Base-by-base conservation (phyloP, 2,329 filamentous ascomycete genomes). In the Scytalidium lignicola region DNA sequence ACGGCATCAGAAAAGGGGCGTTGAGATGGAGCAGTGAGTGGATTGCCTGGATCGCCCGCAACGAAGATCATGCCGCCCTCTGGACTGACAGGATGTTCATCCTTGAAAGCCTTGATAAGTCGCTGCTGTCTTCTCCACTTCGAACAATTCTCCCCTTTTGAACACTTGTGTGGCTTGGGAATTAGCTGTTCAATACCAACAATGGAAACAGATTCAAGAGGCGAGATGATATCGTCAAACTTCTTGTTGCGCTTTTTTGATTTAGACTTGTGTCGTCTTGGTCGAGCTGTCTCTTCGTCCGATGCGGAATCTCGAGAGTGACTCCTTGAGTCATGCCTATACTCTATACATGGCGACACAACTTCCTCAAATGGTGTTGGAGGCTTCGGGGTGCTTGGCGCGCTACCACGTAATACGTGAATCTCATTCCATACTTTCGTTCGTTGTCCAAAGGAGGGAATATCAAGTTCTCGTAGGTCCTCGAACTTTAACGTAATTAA, bases 401-500 rank as follows among this genome's bases (percentile, higher is more conserved):
- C 72, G 61, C 72, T 75, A 55, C 81, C 76, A 59, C 83, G 78
- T 49, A 93, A 75, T 22, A 76, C 71, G 64, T 87, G 83, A 51
- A 93, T 88, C 64, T 90, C 83, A 59, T 85, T 83, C 88, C 88
- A 93, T 13, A 92, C 72, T 61, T 83, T 83, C 58, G 86, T 89
- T 52, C 88, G 77, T 58, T 91, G 86, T 41, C 88, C 88, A 62
- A 93, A 92, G 1, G 88, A 92, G 51, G 79, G 75, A 49, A 93
- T 92, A 56, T 85, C 84, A 17, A 93, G 76, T 67, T 93, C 88
- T 65, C 86, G 86, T 49, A 93, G 72, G 60, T 93, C 91, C 55
- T 95, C 90, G 58, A 92, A 91, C 63, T 95, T 90, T 41, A 99
- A 73, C n/a, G 92, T 90, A 46, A 95, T 83, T 18, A 97, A 73